phyloP scores from a whole-genome alignment of 306 rosid genomes.

The Erythrophleum fordii region DNA sequence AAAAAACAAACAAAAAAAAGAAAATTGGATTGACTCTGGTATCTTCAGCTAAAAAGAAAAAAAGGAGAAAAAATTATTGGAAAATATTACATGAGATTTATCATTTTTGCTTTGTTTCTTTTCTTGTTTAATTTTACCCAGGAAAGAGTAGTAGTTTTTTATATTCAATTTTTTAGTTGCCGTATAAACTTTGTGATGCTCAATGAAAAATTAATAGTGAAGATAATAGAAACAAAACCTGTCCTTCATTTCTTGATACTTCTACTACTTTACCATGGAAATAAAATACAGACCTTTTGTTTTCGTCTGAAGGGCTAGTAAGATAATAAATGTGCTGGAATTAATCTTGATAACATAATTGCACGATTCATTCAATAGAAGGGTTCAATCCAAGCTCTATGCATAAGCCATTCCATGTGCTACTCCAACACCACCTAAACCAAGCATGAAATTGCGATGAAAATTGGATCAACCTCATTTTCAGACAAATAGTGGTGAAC shows the following conservation, averaged over 20 bases:
- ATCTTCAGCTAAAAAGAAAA: slow-evolving; percentile 13
- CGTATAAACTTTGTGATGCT: background rate
- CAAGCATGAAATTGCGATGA: background rate
- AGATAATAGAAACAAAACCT: background rate
- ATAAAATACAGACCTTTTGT: background rate
- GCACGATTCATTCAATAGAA: background rate
- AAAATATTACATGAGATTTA: background rate
- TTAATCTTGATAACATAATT: background rate
- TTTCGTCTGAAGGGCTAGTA: slow-evolving; percentile 13
- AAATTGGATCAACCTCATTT: background rate
- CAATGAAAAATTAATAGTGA: background rate
- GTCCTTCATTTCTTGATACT: background rate
- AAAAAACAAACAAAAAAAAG: too few relatives aligned
- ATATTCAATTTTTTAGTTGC: slow-evolving; percentile 8
- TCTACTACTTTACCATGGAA: background rate
- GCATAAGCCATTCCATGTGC: background rate
- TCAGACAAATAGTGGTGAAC: slow-evolving; percentile 8
- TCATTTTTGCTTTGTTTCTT: background rate
- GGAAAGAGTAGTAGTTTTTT: background rate
- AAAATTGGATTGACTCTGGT: slow-evolving; percentile 14
- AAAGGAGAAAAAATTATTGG: slow-evolving; percentile 10
- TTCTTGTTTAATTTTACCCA: background rate
- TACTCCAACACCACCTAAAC: slow-evolving; percentile 11
- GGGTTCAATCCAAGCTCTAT: background rate
- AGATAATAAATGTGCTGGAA: background rate